Base-by-base conservation (phyloP, 2,329 filamentous ascomycete species). In the Ramichloridium luteum region DNA sequence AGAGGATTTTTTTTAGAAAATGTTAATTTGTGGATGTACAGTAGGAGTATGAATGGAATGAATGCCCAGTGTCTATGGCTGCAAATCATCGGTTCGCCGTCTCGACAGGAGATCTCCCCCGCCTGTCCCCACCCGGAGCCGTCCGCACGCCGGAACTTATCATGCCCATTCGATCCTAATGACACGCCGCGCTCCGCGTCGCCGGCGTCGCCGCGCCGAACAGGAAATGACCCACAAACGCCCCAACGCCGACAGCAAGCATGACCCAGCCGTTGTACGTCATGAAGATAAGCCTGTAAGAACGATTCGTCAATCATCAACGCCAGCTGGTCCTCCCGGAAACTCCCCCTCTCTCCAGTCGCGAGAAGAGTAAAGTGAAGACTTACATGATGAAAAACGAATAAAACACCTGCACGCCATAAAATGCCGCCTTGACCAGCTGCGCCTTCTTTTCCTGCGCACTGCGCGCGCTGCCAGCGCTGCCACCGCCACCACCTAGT, bases 251-350 rank as follows among this genome's bases (percentile, higher is more conserved):
- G 11, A 96, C 86, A 3, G 88, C 73, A 44, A 93, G 60, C 90
- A 98, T 98, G 46, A 98, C 77, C 77, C 82, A 93, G 35, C 90
- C 90, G 51, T 98, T 98, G 62, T 98, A 98, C n/a, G 90, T 98
- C 90, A 98, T 98, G 61, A 98, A 98, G 13, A 98, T 62, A 39
- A 98, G 68, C 90, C 88, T 96, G 37, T 1, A 10, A n/a, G n/a
- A n/a, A n/a, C n/a, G n/a, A n/a, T n/a, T n/a, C n/a, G n/a, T n/a
- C n/a, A n/a, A n/a, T n/a, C n/a, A n/a, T n/a, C n/a, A 42, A 30
- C 27, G 12, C 15, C 5, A 6, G 5, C n/a, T n/a, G n/a, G n/a
- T n/a, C n/a, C n/a, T n/a, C n/a, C n/a, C n/a, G n/a, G n/a, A n/a
- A n/a, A n/a, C n/a, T n/a, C n/a, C n/a, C n/a, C n/a, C n/a, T n/a